Conservation (phyloP, 2,329 filamentous ascomycete genomes). For the Aspergillus pseudoterreus region DNA sequence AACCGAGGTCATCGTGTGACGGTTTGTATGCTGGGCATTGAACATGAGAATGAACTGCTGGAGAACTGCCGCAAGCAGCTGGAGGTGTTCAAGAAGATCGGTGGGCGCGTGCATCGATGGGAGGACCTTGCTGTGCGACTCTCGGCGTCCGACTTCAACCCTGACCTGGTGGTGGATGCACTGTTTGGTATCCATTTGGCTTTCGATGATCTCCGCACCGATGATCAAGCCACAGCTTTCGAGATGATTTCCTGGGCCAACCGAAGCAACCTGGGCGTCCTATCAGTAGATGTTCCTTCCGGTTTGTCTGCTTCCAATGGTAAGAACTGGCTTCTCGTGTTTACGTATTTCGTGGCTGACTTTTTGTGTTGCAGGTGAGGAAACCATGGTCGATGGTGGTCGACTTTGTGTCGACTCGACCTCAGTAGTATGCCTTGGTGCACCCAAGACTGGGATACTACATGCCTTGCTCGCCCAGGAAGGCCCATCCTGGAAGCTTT, state of each 20-base stretch:
- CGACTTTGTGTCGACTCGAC: constrained; percentile 76
- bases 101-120: constrained; percentile 67
- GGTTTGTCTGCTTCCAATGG: constrained; percentile 80
- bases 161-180: constrained; percentile 83
- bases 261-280: constrained; percentile 73
- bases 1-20: constrained; percentile 79
- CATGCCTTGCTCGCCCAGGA: constrained; percentile 67
- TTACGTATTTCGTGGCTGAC: constrained; percentile 12
- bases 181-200: constrained; percentile 80
- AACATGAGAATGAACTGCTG: constrained; percentile 75
- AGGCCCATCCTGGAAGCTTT: constrained; percentile 65
- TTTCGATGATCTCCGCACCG: constrained; percentile 81
- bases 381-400: constrained; percentile 64
- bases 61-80: constrained; percentile 78
- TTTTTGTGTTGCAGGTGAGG: constrained; percentile 42
- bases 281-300: constrained; percentile 88
- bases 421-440: constrained; percentile 79
- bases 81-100: constrained; percentile 77
- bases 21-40: constrained; percentile 78
- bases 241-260: constrained; percentile 94
- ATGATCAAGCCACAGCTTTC: constrained; percentile 78
- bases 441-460: constrained; percentile 78
- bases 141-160: constrained; percentile 56
- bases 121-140: constrained; percentile 52
- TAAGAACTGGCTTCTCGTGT: constrained; percentile 33